These are phyloP conservation scores for Leccinum arenicola DNA, from an alignment of 768 basidiomycete species.

Conservation along the genomic window DNA sequence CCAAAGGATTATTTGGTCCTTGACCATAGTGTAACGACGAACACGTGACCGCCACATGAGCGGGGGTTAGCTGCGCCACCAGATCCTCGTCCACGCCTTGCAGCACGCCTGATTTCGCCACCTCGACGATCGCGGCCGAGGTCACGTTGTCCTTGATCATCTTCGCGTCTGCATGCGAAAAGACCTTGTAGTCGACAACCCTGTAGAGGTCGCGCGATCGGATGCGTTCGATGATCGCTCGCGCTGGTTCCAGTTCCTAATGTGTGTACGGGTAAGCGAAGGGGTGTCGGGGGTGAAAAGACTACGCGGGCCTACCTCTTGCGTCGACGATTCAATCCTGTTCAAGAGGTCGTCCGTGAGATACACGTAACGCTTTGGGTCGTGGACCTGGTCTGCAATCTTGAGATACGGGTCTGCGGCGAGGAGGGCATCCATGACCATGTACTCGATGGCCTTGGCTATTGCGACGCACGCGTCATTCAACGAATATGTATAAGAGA, in stretches of 20 bases:
- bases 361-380: conserved; percentile 58
- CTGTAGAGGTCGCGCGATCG: conserved; percentile 64
- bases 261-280: too few relatives aligned
- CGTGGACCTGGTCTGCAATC: conserved; percentile 52
- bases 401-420: conserved; percentile 63
- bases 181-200: conserved; percentile 62
- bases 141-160: conserved; percentile 34
- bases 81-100: conserved; percentile 26
- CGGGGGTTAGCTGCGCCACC: conserved; percentile 36
- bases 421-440: conserved; percentile 80
- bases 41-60: conserved; percentile 64
- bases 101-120: conserved; percentile 32
- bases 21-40: conserved; percentile 76
- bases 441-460: conserved; percentile 80
- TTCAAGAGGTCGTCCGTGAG: conserved; percentile 69
- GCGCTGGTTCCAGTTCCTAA: conserved; percentile 59
- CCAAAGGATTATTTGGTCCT: conserved; percentile 65
- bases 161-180: conserved; percentile 32
- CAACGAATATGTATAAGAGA: too few relatives aligned
- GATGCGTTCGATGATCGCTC: conserved; percentile 61
- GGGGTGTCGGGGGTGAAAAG: too few relatives aligned
- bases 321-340: conserved; percentile 53
- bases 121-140: conserved; percentile 41
- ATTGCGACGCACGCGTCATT: background rate
- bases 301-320: conserved; percentile 14